Conservation (phyloP, 768 basidiomycete species). For the Amanita brunnescens region DNA sequence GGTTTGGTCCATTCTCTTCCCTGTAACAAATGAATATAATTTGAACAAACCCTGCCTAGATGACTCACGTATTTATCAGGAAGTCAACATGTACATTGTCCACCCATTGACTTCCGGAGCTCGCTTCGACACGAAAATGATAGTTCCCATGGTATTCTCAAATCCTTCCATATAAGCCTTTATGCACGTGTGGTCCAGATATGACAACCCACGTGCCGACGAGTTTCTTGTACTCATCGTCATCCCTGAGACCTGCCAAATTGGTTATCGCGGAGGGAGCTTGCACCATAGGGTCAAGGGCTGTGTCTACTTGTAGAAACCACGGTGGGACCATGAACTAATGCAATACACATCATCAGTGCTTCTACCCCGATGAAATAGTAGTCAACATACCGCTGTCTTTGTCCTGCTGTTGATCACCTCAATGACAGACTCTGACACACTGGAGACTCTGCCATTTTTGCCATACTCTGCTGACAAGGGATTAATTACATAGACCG, state of each 20-base stretch:
- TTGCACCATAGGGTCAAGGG: neutral
- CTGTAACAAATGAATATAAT: neutral
- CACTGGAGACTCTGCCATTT: neutral
- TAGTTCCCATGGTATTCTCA: neutral
- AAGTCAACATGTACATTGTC: neutral
- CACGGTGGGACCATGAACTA: neutral
- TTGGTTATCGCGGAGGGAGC: neutral
- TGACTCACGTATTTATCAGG: neutral
- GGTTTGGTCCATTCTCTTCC: neutral
- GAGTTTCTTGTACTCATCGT: neutral
- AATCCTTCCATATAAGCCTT: neutral
- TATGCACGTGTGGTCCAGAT: neutral
- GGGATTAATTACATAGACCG: neutral
- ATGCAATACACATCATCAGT: neutral
- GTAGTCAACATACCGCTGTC: neutral
- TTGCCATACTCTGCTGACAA: neutral
- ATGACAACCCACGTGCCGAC: neutral
- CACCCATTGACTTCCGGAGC: neutral
- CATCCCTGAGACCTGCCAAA: neutral
- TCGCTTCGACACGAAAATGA: neutral
- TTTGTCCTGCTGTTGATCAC: neutral
- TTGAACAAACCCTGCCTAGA: neutral
- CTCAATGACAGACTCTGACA: neutral
- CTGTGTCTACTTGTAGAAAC: neutral
- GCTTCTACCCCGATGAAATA: neutral